phyloP scores from a whole-genome alignment of 352 stramenopile species.

The Pilasporangium apinafurcum region DNA sequence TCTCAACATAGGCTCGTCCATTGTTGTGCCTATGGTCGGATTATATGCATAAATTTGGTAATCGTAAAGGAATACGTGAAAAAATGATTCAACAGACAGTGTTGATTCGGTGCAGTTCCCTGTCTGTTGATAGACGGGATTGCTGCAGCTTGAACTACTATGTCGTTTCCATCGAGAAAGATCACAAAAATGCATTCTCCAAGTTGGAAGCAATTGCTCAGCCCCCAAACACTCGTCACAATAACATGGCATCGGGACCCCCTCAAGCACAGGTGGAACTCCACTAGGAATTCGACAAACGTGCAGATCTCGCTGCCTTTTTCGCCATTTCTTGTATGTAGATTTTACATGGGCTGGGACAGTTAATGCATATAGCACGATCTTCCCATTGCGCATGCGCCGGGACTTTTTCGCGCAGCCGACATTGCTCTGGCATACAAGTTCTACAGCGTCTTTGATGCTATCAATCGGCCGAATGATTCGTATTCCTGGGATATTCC shows the following conservation, averaged over 20 bases:
- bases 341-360: conserved; percentile 19
- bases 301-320: conserved; percentile 23
- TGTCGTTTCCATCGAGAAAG: conserved; percentile 36
- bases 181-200: conserved; percentile 48
- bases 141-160: too few species aligned
- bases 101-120: neutral
- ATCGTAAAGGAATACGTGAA: conserved; percentile 21
- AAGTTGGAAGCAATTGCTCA: conserved; percentile 40
- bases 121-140: neutral
- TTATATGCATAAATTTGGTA: conserved; percentile 11
- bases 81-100: conserved; percentile 19
- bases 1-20: neutral
- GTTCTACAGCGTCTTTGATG: neutral
- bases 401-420: too few species aligned
- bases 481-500: conserved; percentile 19
- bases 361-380: conserved; percentile 23
- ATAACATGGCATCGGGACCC: conserved; percentile 34
- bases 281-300: conserved; percentile 28
- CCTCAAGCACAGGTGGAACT: conserved; percentile 21
- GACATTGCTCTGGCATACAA: too few species aligned
- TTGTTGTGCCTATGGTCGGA: conserved; percentile 2
- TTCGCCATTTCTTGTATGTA: conserved; percentile 33
- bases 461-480: conserved; percentile 1
- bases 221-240: conserved; percentile 46
- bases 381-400: too few species aligned